phyloP scores from a whole-genome alignment of 148 eudicot species.

The Chenopodium album region DNA sequence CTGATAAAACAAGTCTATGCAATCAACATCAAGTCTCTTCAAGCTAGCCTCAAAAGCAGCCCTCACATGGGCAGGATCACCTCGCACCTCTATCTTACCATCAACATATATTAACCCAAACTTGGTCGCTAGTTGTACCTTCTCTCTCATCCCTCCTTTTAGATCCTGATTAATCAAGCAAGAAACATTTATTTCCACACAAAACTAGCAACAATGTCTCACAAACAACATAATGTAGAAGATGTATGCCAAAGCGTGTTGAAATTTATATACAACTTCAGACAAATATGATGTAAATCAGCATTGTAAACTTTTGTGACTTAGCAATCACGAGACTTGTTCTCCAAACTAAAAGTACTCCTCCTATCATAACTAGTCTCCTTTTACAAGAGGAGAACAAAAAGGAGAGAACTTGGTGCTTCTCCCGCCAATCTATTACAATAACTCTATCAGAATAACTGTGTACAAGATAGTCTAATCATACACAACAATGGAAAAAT shows the following conservation, averaged over 20 bases:
- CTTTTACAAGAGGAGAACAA: no score
- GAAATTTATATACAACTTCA: not conserved
- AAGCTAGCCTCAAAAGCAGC: conserved; percentile 42
- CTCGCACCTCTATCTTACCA: conserved; percentile 20
- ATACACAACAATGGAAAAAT: no score
- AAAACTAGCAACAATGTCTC: not conserved
- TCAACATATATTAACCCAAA: conserved; percentile 26
- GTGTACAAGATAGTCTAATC: no score
- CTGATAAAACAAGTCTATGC: conserved; percentile 41
- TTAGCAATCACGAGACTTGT: not conserved
- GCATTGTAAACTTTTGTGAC: not conserved
- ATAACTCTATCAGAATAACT: no score
- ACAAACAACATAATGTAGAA: not conserved
- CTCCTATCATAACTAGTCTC: no score
- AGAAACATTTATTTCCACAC: no score
- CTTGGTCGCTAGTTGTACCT: conserved; percentile 34
- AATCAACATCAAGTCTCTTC: conserved; percentile 40
- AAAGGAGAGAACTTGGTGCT: no score
- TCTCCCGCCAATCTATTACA: no score
- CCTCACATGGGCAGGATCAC: conserved; percentile 37
- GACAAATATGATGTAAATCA: not conserved
- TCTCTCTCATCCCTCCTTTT: conserved; percentile 34
- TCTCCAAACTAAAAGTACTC: not conserved
- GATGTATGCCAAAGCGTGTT: not conserved
- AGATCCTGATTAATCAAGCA: conserved; percentile 22